A percentile compares a stretch with the other conserved stretches of the same genome.
Evolutionary conservation across 148 eudicot genomes (phyloP).

Genomic region (Drosera capensis): DNA sequence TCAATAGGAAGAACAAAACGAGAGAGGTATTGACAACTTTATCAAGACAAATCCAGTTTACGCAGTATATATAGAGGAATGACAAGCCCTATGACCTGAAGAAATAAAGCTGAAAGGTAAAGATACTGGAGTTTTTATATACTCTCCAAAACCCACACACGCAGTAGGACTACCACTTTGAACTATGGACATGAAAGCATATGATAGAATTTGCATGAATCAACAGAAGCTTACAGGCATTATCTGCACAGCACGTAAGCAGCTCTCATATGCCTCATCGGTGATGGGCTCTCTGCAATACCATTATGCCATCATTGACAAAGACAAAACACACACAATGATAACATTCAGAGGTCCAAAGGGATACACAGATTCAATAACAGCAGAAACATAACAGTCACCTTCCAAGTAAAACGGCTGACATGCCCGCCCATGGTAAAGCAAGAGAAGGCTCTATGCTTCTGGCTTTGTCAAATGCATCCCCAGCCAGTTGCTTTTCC

Average conservation of each 20-base stretch:
- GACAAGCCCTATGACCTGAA: too few species aligned
- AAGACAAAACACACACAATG: background rate
- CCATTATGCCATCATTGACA: constrained; percentile 10
- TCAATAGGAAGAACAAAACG: too few species aligned
- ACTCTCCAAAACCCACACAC: too few species aligned
- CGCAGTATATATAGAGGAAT: too few species aligned
- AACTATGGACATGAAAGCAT: too few species aligned
- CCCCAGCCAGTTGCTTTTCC: constrained; percentile 51
- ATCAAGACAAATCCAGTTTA: too few species aligned
- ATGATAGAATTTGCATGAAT: background rate
- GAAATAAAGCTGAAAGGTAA: too few species aligned
- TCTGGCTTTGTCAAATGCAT: constrained; percentile 92
- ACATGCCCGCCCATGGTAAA: constrained; percentile 99
- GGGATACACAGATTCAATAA: background rate
- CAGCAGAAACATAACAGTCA: constrained; percentile 13
- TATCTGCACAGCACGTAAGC: constrained; percentile 85
- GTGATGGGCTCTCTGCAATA: constrained; percentile 34
- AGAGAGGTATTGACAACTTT: too few species aligned
- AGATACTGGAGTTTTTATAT: too few species aligned
- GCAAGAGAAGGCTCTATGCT: constrained; percentile 99
- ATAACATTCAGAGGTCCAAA: constrained; percentile 6
- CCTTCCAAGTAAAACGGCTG: constrained; percentile 64
- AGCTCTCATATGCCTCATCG: constrained; percentile 93
- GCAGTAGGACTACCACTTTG: too few species aligned
- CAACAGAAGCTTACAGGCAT: constrained; percentile 45